phyloP scores from a whole-genome alignment of 202 grass and related monocot species.

The Setaria viridis region DNA sequence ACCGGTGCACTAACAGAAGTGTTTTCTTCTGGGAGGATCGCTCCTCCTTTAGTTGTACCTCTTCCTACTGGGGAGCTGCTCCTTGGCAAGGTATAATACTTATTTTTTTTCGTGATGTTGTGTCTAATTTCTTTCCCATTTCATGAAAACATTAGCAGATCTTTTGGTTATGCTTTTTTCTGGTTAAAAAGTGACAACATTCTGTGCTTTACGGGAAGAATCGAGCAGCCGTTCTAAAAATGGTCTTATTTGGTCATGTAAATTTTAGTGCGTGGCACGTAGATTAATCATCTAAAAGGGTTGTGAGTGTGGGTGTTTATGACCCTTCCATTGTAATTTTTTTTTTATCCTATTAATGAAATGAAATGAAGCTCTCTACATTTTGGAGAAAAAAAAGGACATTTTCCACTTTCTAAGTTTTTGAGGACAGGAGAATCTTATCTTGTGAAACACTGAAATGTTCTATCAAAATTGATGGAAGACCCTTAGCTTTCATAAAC shows the following conservation, averaged over 20 bases:
- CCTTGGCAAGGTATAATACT: conserved; percentile 85
- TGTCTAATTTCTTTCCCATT: conserved; percentile 24
- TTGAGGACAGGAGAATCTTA: conserved; percentile 26
- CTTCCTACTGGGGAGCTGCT: conserved; percentile 86
- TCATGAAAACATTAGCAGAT: conserved; percentile 10
- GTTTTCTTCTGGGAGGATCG: conserved; percentile 93
- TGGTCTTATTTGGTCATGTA: not conserved
- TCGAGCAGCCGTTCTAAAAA: conserved; percentile 2
- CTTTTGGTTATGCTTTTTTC: conserved; percentile 13
- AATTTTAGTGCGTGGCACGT: not conserved
- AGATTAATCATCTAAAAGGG: not conserved
- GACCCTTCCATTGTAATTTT: not conserved
- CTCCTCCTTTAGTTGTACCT: conserved; percentile 87
- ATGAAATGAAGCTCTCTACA: not conserved
- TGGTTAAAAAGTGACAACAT: conserved; percentile 9
- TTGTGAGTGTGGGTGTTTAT: not conserved
- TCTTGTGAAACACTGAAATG: conserved; percentile 28
- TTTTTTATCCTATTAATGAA: not conserved
- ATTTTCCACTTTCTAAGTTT: conserved; percentile 29
- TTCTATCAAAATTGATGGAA: conserved; percentile 22
- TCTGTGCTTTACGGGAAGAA: conserved; percentile 13
- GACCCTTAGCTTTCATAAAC: conserved; percentile 28
- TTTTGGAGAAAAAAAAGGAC: not conserved
- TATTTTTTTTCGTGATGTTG: conserved; percentile 25
- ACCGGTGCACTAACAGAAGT: conserved; percentile 85